These are phyloP conservation scores for Hydnum rufescens DNA, from an alignment of 768 basidiomycete species.

Conservation along the genomic window DNA sequence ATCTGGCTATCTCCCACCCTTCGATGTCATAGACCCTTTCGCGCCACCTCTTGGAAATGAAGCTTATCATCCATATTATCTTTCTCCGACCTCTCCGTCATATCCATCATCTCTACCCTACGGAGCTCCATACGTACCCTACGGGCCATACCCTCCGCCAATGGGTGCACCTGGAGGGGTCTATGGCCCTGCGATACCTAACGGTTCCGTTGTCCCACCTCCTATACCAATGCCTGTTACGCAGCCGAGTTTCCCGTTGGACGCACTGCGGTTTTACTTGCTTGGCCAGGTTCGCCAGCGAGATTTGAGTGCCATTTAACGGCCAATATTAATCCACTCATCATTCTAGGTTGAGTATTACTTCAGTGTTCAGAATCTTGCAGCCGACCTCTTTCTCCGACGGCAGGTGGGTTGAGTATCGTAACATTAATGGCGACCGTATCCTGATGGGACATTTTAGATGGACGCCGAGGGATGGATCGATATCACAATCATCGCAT, in stretches of 20 bases:
- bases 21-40: neutral
- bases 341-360: constrained; percentile 75
- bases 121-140: no score
- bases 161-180: no score
- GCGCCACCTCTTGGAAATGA: no score
- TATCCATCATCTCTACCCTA: no score
- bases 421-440: neutral
- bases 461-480: constrained; percentile 89
- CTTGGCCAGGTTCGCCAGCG: constrained; percentile 27
- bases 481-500: constrained; percentile 55
- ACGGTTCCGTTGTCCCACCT: constrained; percentile 1
- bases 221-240: constrained; percentile 7
- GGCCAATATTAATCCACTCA: constrained; percentile 6
- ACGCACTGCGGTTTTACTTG: constrained; percentile 45
- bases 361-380: constrained; percentile 75
- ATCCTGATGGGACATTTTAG: constrained; percentile 21
- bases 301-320: neutral
- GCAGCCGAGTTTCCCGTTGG: constrained; percentile 20
- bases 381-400: constrained; percentile 67
- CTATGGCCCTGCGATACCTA: neutral
- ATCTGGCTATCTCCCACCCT: neutral
- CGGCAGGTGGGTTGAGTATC: constrained; percentile 34
- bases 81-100: no score
- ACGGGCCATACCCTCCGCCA: no score
- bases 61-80: no score